Evolutionary conservation across 2,329 filamentous ascomycete genomes (phyloP), one percentile per base, ranked within the genome.

Genomic region (Aspergillus eucalypticola): DNA sequence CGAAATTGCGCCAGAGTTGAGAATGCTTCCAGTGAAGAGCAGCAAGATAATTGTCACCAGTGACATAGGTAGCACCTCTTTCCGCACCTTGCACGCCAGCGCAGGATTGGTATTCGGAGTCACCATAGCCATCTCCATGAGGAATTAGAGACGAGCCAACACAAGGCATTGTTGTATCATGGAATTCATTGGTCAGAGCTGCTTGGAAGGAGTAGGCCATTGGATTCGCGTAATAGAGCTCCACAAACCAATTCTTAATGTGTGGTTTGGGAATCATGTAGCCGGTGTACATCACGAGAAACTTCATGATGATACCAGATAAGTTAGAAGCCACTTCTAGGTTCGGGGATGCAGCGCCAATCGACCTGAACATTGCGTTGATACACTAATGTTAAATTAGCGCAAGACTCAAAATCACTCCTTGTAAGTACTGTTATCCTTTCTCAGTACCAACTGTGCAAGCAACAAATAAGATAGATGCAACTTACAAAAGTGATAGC

Each of bases 1-100:
- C 84, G 59, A 86, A 82, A 69, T 87, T 86, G 7, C 84, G 73
- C 84, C 84, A 86, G 1, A 86, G 54, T 35, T 85, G 78, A 0
- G 66, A 64, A 39, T 81, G 73, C 15, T 75, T 76, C 69, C 84
- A 87, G 0, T 82, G 82, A 0, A 89, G 73, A 1, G 79, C 82
- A 0, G 64, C 67, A 0, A 88, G 74, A 56, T 88, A 88, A 8
- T 82, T 71, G 35, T 87, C 84, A 0, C 86, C 86, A 5, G 74
- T 80, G 3, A 88, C 72, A 6, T 66, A 78, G 1, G 75, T 76
- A 10, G 79, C 73, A 0, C 85, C 85, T 0, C 73, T 71, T 0
- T 67, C 57, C 1, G 83, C 84, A n/a, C 87, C 86, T 1, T 78
- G 74, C 0, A 88, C 79, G 49, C 85, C 85, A 1, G 85, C 79